These are phyloP conservation scores for Capsella bursapastoris DNA, from an alignment of 345 rosid genomes.

Conservation along the genomic window DNA sequence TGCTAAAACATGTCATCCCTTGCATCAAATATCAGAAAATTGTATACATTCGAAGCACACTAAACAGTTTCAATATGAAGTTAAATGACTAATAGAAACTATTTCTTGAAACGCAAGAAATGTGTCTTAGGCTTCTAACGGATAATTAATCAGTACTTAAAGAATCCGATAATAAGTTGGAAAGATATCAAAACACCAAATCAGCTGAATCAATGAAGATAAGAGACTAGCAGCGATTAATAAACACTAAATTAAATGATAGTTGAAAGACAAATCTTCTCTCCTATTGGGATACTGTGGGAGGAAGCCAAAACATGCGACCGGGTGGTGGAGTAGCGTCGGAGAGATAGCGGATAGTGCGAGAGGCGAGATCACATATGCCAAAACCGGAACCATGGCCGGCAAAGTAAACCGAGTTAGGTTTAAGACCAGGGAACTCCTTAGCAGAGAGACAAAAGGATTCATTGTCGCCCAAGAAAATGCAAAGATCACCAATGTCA, in stretches of 20 bases:
- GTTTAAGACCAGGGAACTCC: constrained; percentile 7
- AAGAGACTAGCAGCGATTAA: not conserved
- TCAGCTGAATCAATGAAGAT: not conserved
- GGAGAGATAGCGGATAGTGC: not conserved
- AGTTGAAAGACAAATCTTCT: not conserved
- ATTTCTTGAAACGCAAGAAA: constrained; percentile 6
- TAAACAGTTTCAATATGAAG: not conserved
- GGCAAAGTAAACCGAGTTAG: constrained; percentile 17
- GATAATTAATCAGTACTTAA: not conserved
- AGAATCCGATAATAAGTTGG: not conserved
- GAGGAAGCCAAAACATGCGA: constrained; percentile 14
- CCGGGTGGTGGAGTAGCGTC: not conserved
- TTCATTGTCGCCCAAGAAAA: constrained; percentile 4
- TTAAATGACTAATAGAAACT: not conserved
- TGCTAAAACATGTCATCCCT: not conserved
- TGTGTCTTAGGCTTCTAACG: not conserved
- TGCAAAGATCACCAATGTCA: constrained; percentile 17
- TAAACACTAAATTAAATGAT: not conserved
- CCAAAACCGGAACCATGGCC: constrained; percentile 19
- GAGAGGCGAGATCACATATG: constrained; percentile 3
- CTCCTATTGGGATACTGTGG: constrained; percentile 1
- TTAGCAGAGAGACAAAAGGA: not conserved
- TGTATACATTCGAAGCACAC: not conserved
- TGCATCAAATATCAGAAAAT: not conserved
- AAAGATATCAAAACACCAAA: not conserved